Evolutionary conservation across 352 stramenopile genomes (phyloP), one percentile per base, ranked within the genome.

Genomic region (Phytophthora crassamura): DNA sequence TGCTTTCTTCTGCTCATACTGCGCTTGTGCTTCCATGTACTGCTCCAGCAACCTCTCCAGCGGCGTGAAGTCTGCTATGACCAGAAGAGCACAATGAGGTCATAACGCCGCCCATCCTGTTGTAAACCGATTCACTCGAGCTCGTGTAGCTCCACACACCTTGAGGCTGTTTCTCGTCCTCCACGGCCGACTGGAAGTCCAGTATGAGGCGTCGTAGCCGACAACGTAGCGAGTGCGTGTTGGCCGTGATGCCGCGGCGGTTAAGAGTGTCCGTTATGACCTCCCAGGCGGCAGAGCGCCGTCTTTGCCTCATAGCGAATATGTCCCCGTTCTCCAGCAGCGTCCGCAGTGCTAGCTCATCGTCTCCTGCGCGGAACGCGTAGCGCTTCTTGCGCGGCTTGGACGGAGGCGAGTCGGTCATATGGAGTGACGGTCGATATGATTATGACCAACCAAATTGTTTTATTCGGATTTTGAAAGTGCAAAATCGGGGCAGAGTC

Each of bases 351-450:
- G 70, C 18, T 22, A 60, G 5, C 32, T 64, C 1, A 42, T 74
- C 66, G 33, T 71, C 66, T 2, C 60, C 39, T 2, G 39, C 9
- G 10, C 50, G 48, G 41, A 74, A 70, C 12, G n/a, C 59, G 32
- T 59, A 67, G 60, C 59, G 54, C 60, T 56, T 67, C 48, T 71
- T 74, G 25, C 55, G 63, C 40, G 35, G 22, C 58, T 52, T 64
- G n/a, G 20, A 8, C 18, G 54, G 18, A 32, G 32, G 3, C 3
- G 50, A 32, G 40, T 47, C 60, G 43, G 43, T 68, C 60, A 68
- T 68, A 64, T 54, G 25, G 51, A 42, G 36, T 14, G 36, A 25
- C 22, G 22, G 22, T 3, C 22, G 22, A 25, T 25, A 25, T 25
- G 22, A 25, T 25, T 25, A 25, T 25, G 22, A 25, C 22, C 22